Evolutionary conservation across 2,329 filamentous ascomycete species (phyloP).

Genomic region (Hypoxylon rubiginosum): DNA sequence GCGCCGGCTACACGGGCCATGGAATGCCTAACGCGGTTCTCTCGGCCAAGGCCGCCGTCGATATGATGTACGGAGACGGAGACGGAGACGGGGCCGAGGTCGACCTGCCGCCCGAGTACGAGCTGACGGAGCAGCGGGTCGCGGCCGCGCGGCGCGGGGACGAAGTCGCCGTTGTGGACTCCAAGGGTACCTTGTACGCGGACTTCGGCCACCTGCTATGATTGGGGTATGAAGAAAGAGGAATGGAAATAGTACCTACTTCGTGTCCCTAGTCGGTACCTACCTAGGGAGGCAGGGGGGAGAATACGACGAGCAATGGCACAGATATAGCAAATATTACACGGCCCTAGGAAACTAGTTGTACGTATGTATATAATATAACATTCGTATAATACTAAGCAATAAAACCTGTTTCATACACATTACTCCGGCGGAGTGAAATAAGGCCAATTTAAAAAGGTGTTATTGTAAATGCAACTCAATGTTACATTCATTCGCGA

Average conservation of each 20-base stretch:
- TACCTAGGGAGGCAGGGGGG: not conserved
- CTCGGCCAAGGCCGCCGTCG: conserved; percentile 72
- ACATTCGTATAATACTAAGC: not conserved
- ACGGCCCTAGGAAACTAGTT: not conserved
- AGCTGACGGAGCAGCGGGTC: conserved; percentile 53
- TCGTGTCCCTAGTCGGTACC: not conserved
- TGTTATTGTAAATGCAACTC: not conserved
- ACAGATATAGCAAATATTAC: not conserved
- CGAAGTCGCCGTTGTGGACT: conserved; percentile 33
- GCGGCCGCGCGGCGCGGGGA: conserved; percentile 39
- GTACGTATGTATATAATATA: not conserved
- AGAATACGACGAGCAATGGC: not conserved
- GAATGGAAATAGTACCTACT: no score
- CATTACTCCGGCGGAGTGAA: not conserved
- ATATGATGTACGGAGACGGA: conserved; percentile 72
- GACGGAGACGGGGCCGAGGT: conserved; percentile 55
- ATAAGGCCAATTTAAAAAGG: not conserved
- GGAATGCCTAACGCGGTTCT: conserved; percentile 82
- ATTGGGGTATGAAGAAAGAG: not conserved
- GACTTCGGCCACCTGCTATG: conserved; percentile 33
- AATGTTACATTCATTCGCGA: conserved; percentile 17
- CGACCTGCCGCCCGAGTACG: conserved; percentile 60
- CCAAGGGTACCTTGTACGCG: conserved; percentile 39
- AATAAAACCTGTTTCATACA: no score
- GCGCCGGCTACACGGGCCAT: conserved; percentile 78